These are phyloP conservation scores for Neocatenulostroma microsporum DNA, from an alignment of 2,329 filamentous ascomycete species.

Conservation along the genomic window DNA sequence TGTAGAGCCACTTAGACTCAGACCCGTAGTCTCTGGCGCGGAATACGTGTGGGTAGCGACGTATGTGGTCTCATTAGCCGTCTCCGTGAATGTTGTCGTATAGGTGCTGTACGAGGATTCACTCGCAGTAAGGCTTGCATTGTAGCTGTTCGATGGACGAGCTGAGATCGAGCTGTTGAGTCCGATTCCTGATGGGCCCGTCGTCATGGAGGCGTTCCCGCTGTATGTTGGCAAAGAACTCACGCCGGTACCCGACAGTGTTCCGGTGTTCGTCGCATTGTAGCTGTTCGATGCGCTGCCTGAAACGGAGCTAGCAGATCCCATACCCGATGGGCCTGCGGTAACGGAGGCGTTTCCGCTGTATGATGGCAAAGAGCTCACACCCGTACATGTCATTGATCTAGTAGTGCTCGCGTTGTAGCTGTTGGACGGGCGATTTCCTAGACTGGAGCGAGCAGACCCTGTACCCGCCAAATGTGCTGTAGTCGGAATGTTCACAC, in stretches of 20 bases:
- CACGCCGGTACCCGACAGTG: no score
- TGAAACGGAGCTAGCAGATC: no score
- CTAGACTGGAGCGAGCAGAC: no score
- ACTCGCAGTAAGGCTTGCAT: not conserved
- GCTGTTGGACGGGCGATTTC: no score
- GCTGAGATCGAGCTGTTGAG: not conserved
- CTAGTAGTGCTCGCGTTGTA: conserved; percentile 1
- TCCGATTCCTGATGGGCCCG: no score
- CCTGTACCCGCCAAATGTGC: no score
- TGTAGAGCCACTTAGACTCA: not conserved
- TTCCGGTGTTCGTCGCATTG: no score
- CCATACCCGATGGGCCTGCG: no score
- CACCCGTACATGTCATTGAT: not conserved
- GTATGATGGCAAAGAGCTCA: not conserved
- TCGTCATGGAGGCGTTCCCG: no score
- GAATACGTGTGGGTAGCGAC: conserved; percentile 3
- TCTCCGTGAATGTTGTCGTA: conserved; percentile 3
- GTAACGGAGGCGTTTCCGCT: not conserved
- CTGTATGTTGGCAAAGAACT: no score
- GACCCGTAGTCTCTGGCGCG: no score
- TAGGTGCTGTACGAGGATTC: conserved; percentile 2
- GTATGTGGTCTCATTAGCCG: conserved; percentile 2
- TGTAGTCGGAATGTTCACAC: no score
- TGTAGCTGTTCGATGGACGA: not conserved
- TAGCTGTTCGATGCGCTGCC: not conserved